phyloP scores from a whole-genome alignment of 164 flowering plant genomes.

The Cinnamomum micranthum region DNA sequence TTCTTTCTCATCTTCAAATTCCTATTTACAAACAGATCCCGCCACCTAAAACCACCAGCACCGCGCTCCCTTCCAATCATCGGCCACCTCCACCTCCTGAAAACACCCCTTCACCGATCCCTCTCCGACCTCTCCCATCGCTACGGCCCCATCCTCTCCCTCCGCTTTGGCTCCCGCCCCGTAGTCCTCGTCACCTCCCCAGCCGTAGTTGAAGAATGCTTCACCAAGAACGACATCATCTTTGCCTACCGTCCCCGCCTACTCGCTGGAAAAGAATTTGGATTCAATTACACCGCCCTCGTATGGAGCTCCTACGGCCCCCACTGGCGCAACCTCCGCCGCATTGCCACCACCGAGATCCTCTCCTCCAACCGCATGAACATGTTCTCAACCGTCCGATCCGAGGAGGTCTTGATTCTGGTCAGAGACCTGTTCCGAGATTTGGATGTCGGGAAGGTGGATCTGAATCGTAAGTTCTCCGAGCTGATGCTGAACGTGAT shows the following conservation, averaged over 20 bases:
- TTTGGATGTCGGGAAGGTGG: not conserved
- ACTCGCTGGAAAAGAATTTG: constrained; percentile 22
- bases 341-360: too few relatives aligned
- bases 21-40: too few relatives aligned
- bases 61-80: constrained; percentile 20
- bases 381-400: constrained; percentile 9
- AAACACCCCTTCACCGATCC: too few relatives aligned
- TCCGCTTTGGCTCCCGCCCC: constrained; percentile 23
- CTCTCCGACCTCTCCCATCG: too few relatives aligned
- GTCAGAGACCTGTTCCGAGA: too few relatives aligned
- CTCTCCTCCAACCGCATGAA: constrained; percentile 8
- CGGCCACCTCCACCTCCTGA: not conserved
- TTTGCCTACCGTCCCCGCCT: not conserved
- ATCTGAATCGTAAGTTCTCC: constrained; percentile 4
- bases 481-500: constrained; percentile 20
- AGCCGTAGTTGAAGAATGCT: constrained; percentile 4
- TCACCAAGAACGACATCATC: too few relatives aligned
- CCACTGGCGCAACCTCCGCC: too few relatives aligned
- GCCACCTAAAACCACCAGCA: too few relatives aligned
- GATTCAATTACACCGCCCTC: constrained; percentile 22
- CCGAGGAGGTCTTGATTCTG: constrained; percentile 16
- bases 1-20: too few relatives aligned
- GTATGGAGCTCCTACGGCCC: not conserved
- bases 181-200: constrained; percentile 33
- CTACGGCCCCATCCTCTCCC: too few relatives aligned